Evolutionary conservation across 176 grass and related monocot species (phyloP).

Genomic region (Carex myosuroides): DNA sequence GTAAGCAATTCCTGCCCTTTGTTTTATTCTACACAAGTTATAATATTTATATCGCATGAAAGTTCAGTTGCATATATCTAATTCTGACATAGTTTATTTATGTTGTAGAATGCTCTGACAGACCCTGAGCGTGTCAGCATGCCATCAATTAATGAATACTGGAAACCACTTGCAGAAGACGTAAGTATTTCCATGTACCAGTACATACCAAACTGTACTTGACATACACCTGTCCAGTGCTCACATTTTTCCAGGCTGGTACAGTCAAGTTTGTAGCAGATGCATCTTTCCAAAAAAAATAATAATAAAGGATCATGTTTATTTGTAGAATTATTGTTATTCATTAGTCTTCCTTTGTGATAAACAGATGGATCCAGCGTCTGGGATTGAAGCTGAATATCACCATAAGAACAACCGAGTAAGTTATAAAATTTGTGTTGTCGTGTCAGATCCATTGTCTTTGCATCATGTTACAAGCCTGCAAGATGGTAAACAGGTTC

Average conservation of each 20-base stretch:
- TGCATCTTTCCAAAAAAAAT: neutral
- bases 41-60: neutral
- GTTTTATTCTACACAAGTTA: neutral
- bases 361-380: conserved; percentile 72
- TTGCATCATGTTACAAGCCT: neutral
- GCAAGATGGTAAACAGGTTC: neutral
- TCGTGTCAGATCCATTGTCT: neutral
- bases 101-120: conserved; percentile 75
- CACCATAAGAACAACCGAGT: conserved; percentile 95
- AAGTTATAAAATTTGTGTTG: conserved; percentile 29
- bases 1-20: conserved; percentile 38
- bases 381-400: conserved; percentile 88
- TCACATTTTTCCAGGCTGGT: neutral
- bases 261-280: neutral
- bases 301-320: conserved; percentile 6
- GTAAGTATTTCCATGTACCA: conserved; percentile 30
- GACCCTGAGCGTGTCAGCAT: conserved; percentile 53
- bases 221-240: neutral
- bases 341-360: conserved; percentile 8
- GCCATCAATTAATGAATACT: conserved; percentile 82
- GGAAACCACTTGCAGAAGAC: conserved; percentile 95
- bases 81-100: neutral
- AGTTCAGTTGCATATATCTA: neutral
- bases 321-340: neutral
- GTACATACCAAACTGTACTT: neutral